Base-by-base conservation (phyloP, 1,284 basidiomycete species). In the Schizopora paradoxa region DNA sequence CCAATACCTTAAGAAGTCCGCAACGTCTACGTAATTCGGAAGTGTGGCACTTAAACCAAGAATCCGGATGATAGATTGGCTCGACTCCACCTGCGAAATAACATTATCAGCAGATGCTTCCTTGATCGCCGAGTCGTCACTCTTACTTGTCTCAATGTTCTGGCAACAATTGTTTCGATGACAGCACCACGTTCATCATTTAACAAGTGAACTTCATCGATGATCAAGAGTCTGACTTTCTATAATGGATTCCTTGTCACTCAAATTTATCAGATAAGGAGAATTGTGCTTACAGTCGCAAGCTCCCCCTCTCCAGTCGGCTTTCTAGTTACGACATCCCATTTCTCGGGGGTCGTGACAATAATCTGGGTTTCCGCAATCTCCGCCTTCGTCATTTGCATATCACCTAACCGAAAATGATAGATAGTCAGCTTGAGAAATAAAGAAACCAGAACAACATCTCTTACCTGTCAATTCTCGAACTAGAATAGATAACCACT, bases 271-370 rank as follows among this genome's bases (percentile, higher is more conserved):
- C 42, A 29, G 36, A n/a, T 54, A 36, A 52, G 33, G 42, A 42
- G 28, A 13, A 43, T 21, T 26, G 11, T n/a, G 10, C 16, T 46
- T 51, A 93, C 92, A 43, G 90, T 85, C 14, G 91, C 91, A 19
- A 99, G 72, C 62, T 98, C 94, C 10, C 94, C 94, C 65, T 98
- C 94, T 5, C 95, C 94, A 0, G 90, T 92, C 0, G 95, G 93
- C 62, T 97, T 99, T 50, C 96, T 76, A 5, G 96, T 99, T 1
- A 99, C 96, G 0, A 99, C 96, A 57, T 99, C 96, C 96, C 96
- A 99, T 66, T 99, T 99, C 63, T 99, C 96, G 0, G 96, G 96
- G 1, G 96, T 99, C 0, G 96, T 99, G 8, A 99, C 93, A 51
- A 99, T 98, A 48, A 99, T 89, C 61, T 99, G 96, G 11, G 96